Percentiles rank a stretch among this genome's conserved stretches.
These are phyloP conservation scores for Diplogelasinospora grovesii DNA, from an alignment of 495 filamentous ascomycete species.

Conservation along the genomic window DNA sequence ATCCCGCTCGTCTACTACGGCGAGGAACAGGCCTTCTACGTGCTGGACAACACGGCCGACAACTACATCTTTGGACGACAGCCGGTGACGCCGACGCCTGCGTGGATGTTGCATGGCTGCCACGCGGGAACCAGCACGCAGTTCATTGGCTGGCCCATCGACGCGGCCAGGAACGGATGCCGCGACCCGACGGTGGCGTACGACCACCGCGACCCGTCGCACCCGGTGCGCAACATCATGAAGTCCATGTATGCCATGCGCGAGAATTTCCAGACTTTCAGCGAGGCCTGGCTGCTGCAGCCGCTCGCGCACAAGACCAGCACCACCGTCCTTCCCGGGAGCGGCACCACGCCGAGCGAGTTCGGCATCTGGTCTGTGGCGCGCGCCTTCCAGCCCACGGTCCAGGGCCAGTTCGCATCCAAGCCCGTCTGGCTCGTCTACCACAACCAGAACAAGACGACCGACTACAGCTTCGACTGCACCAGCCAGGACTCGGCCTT, in stretches of 20 bases:
- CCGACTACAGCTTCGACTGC: conserved; percentile 59
- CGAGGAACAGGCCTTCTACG: conserved; percentile 63
- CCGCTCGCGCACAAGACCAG: conserved; percentile 54
- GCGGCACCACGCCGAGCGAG: conserved; percentile 50
- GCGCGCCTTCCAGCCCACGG: conserved; percentile 21
- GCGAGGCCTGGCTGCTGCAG: conserved; percentile 56
- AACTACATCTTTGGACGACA: conserved; percentile 66
- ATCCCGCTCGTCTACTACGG: conserved; percentile 60
- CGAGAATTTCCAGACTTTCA: conserved; percentile 49
- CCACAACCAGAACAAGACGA: conserved; percentile 54
- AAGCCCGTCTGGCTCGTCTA: conserved; percentile 58
- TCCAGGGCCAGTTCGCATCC: conserved; percentile 55
- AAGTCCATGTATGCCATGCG: conserved; percentile 62
- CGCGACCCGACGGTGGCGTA: conserved; percentile 56
- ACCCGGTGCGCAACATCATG: conserved; percentile 47
- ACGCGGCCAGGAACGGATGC: conserved; percentile 54
- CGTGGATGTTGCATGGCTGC: conserved; percentile 65
- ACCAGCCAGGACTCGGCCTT: conserved; percentile 34
- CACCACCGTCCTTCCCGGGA: conserved; percentile 50
- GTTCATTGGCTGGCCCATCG: conserved; percentile 20
- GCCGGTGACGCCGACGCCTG: conserved; percentile 55
- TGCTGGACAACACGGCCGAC: conserved; percentile 56
- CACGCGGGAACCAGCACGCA: conserved; percentile 41
- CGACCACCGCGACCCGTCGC: conserved; percentile 49
- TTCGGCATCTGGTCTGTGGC: conserved; percentile 53